These are phyloP conservation scores for Umbelopsis ramanniana DNA, from an alignment of 192 early-diverging fungal species.

Conservation along the genomic window DNA sequence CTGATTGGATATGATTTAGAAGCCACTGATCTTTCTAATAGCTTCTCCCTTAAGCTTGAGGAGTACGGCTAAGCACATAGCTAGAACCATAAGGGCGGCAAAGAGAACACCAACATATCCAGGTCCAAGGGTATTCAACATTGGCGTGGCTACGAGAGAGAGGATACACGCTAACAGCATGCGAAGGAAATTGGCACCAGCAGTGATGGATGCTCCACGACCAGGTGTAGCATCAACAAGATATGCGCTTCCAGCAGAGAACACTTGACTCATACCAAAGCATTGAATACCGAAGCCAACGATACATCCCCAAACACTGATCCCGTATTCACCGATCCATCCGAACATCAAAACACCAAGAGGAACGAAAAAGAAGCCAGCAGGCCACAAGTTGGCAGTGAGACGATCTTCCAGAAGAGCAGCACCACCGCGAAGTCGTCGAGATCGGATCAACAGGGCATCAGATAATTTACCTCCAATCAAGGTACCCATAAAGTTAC, in stretches of 20 bases:
- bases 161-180: slow-evolving; percentile 48
- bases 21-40: slow-evolving; percentile 31
- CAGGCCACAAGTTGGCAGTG: slow-evolving; percentile 47
- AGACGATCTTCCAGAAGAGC: slow-evolving; percentile 48
- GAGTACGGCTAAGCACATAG: slow-evolving; percentile 40
- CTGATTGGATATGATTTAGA: background rate
- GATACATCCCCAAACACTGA: slow-evolving; percentile 45
- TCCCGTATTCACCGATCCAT: slow-evolving; percentile 41
- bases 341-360: slow-evolving; percentile 52
- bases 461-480: slow-evolving; percentile 48
- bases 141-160: slow-evolving; percentile 43
- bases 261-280: slow-evolving; percentile 51
- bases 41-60: slow-evolving; percentile 46
- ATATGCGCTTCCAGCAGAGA: slow-evolving; percentile 47
- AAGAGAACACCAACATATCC: slow-evolving; percentile 47
- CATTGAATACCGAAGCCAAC: slow-evolving; percentile 49
- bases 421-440: slow-evolving; percentile 35
- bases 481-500: slow-evolving; percentile 47
- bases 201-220: slow-evolving; percentile 49
- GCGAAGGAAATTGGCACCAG: slow-evolving; percentile 47
- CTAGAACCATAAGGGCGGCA: slow-evolving; percentile 42
- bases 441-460: slow-evolving; percentile 35
- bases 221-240: slow-evolving; percentile 51
- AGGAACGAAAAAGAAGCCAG: slow-evolving; percentile 46
- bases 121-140: slow-evolving; percentile 42